These are phyloP conservation scores for Xylariales sp. DNA, from an alignment of 2,329 filamentous ascomycete genomes.

Conservation along the genomic window DNA sequence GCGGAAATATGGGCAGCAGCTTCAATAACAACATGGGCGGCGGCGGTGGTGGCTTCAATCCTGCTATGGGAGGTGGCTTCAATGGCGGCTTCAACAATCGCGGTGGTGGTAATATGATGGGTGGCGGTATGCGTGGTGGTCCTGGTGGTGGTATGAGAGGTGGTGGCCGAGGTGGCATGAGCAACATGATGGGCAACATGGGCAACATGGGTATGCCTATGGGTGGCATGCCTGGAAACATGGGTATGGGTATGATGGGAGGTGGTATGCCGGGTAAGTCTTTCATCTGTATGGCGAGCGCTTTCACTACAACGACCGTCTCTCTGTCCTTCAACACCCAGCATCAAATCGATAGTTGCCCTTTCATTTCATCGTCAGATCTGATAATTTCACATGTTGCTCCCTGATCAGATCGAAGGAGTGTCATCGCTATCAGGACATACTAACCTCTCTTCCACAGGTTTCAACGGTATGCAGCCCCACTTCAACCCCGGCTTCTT, in stretches of 20 bases:
- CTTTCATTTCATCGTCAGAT: too few relatives aligned
- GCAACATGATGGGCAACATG: conserved; percentile 28
- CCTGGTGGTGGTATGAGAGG: conserved; percentile 27
- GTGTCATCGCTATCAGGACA: too few relatives aligned
- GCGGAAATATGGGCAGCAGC: conserved; percentile 25
- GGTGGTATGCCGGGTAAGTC: conserved; percentile 9
- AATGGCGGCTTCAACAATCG: conserved; percentile 26
- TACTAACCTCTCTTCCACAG: too few relatives aligned
- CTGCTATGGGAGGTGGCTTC: conserved; percentile 24
- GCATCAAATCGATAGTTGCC: too few relatives aligned
- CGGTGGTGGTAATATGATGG: conserved; percentile 28
- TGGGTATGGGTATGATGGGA: conserved; percentile 15
- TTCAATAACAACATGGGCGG: conserved; percentile 24
- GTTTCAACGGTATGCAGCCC: conserved; percentile 23
- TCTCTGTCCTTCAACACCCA: neutral
- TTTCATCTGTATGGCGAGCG: too few relatives aligned
- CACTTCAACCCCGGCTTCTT: conserved; percentile 30
- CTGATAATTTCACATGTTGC: too few relatives aligned
- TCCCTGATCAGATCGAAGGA: too few relatives aligned
- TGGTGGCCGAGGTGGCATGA: conserved; percentile 24
- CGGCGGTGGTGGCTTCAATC: conserved; percentile 24
- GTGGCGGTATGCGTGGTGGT: conserved; percentile 24
- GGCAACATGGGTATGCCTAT: conserved; percentile 10
- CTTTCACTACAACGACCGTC: neutral
- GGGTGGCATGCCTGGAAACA: conserved; percentile 13